Evolutionary conservation across 208 protist genomes (phyloP).

Genomic region (Trypanosoma melophagium): DNA sequence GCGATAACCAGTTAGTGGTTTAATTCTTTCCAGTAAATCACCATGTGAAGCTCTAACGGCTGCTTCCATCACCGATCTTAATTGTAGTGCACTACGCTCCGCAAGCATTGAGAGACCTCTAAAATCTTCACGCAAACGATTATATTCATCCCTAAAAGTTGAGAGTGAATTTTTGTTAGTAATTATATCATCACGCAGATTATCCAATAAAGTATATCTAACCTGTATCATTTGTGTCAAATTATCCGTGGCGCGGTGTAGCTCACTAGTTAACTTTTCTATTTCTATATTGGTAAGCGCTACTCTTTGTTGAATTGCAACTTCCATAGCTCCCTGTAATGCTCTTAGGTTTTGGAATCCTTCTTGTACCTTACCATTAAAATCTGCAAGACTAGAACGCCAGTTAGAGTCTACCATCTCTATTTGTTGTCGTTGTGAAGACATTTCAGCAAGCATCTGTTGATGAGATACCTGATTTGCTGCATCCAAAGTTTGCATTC

Average conservation of each 20-base stretch:
- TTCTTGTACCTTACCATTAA: conserved; percentile 47
- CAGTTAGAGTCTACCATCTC: conserved; percentile 77
- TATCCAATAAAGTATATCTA: conserved; percentile 32
- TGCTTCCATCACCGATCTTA: conserved; percentile 59
- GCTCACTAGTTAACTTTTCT: conserved; percentile 35
- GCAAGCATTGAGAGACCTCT: conserved; percentile 43
- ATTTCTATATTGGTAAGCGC: conserved; percentile 19
- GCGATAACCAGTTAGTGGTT: conserved; percentile 40
- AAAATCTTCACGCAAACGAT: conserved; percentile 47
- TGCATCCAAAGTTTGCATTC: conserved; percentile 56
- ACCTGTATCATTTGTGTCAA: conserved; percentile 5
- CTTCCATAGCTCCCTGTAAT: conserved; percentile 34
- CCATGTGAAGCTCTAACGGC: conserved; percentile 65
- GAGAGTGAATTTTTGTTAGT: conserved; percentile 33
- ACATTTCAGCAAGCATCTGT: conserved; percentile 62
- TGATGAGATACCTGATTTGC: conserved; percentile 60
- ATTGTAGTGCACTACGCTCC: conserved; percentile 53
- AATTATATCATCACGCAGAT: conserved; percentile 31
- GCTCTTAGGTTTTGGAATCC: conserved; percentile 29
- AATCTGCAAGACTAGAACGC: conserved; percentile 67
- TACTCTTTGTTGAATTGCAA: conserved; percentile 39
- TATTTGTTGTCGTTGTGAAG: conserved; percentile 67
- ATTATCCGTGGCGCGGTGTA: conserved; percentile 23
- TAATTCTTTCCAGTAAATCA: conserved; percentile 79
- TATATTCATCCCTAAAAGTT: conserved; percentile 37